Evolutionary conservation across 179 eudicot species (phyloP), one percentile per base, ranked within the genome.

Genomic region (Beta macrorhiza): DNA sequence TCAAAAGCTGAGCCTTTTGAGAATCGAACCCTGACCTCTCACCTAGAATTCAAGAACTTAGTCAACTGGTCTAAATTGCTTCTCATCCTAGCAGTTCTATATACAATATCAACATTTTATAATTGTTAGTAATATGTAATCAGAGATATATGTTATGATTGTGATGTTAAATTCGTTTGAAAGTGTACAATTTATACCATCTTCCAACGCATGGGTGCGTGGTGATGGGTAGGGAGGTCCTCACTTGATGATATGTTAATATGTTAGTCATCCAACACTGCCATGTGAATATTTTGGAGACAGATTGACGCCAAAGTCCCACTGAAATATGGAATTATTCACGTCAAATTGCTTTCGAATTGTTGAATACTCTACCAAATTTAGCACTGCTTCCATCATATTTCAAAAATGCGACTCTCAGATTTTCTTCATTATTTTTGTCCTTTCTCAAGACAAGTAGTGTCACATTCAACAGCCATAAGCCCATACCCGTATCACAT

Each of bases 221-320:
- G n/a, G n/a, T 37, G 42, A 37, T 29, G 75, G 75, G 47, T 67
- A 65, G 22, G 59, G 47, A 67, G 72, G 47, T 29, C 70, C 70
- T 67, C n/a, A 42, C 81, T 56, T 68, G 65, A 67, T 11, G 53
- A 20, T 15, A 51, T 17, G 7, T 45, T 7, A 9, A 53, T 73
- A 12, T 5, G 19, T 67, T 65, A 64, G 9, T 61, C 47, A 42
- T 45, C 47, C 61, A 80, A 80, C 83, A 80, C 53, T 17, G 64
- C 58, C 83, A 74, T 76, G 83, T 80, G 83, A 80, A 80, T 17
- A 53, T 17, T 52, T 74, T 64, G 29, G 44, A 52, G 59, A 65
- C 69, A 79, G 2, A 58, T 57, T 72, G 61, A 22, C 32, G 20
- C 67, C 20, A 62, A 70, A 12, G 76, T 79, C 82, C 76, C 65